Evolutionary conservation across 2,329 filamentous ascomycete species (phyloP), one percentile per base, ranked within the genome.

Genomic region (Pseudonectria foliicola): DNA sequence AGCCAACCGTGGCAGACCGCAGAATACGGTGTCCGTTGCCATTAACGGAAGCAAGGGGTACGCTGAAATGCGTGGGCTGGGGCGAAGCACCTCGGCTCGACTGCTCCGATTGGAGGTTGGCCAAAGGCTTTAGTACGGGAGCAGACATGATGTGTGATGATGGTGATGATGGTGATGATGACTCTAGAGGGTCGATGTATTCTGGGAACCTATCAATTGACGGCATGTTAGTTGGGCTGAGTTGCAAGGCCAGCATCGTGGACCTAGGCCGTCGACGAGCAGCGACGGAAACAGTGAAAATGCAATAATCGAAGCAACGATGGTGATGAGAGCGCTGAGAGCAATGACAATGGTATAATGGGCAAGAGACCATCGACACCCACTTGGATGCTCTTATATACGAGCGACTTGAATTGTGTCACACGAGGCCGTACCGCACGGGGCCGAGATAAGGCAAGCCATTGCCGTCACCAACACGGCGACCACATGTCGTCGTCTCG

Each of bases 1-100:
- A 98, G 55, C 92, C 92, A 25, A 93, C 83, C 21, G 89, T 92
- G 49, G 87, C 83, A 47, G 92, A 92, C 13, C 88, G 85, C 39
- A 96, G 69, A 37, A 90, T 73, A 37, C 83, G 77, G 58, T 86
- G 79, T 38, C 77, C 75, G 62, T 80, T 73, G 58, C 72, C 63
- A 55, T 72, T 66, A 49, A 60, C 42, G 52, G 59, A 66, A 52
- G 56, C 64, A 63, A 53, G 64, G 11, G 84, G 81, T 14, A 89
- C 72, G 50, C 75, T 83, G 60, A 95, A 72, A 61, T 95, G 86
- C 38, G 86, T 89, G 16, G 89, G 87, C 57, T 93, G 85, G 15
- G 88, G 87, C 36, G 89, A 95, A 15, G 89, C 85, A 43, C 82
- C 75, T 37, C 85, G 78, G 53, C 62, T 68, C 25, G 56, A 49